These are phyloP conservation scores for Coemansia asiatica DNA, from an alignment of 192 early-diverging fungal genomes.

Conservation along the genomic window DNA sequence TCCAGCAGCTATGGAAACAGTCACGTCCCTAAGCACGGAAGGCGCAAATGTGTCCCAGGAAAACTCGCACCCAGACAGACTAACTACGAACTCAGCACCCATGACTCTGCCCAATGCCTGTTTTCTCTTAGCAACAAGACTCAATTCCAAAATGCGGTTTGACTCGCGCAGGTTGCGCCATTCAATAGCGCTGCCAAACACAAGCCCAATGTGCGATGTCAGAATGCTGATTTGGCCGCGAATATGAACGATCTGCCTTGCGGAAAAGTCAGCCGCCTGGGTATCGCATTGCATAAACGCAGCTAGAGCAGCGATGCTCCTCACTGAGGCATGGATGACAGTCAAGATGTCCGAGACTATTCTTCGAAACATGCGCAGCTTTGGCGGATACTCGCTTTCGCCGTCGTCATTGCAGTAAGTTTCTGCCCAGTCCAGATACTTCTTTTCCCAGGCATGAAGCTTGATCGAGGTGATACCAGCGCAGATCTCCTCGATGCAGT, in stretches of 20 bases:
- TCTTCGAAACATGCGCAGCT: conserved; percentile 11
- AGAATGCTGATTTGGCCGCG: conserved; percentile 9
- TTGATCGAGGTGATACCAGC: conserved; percentile 93
- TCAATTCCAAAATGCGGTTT: conserved; percentile 18
- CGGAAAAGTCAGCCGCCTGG: not conserved
- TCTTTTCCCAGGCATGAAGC: conserved; percentile 86
- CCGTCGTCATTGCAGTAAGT: conserved; percentile 63
- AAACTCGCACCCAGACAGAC: conserved; percentile 5
- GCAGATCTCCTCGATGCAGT: conserved; percentile 80
- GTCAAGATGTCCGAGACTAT: not conserved
- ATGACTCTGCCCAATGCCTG: not conserved
- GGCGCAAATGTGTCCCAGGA: conserved; percentile 6
- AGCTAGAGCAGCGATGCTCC: conserved; percentile 4
- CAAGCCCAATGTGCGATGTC: not conserved
- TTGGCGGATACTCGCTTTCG: conserved; percentile 3
- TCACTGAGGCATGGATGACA: not conserved
- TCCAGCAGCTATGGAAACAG: conserved; percentile 53
- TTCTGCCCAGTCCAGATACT: conserved; percentile 66
- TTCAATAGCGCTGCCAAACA: conserved; percentile 9
- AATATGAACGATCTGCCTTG: not conserved
- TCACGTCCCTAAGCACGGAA: conserved; percentile 46
- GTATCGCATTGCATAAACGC: conserved; percentile 1
- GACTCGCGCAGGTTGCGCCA: conserved; percentile 17
- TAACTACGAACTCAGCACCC: not conserved
- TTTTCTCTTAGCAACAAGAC: conserved; percentile 8